Evolutionary conservation across 2,329 filamentous ascomycete species (phyloP).

Genomic region (Zymoseptoria ardabiliae): DNA sequence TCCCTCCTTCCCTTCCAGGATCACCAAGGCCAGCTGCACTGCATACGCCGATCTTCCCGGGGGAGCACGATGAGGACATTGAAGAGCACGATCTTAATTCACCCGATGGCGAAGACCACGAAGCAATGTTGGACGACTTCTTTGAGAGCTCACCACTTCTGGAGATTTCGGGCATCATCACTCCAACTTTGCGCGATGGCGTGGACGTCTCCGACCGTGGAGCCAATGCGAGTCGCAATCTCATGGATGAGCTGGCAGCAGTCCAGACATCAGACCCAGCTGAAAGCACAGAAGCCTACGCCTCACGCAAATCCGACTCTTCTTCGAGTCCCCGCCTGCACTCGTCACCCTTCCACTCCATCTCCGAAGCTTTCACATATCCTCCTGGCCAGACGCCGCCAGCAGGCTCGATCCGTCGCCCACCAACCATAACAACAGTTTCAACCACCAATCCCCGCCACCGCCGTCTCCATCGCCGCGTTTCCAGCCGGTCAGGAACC

Average conservation of each 20-base stretch:
- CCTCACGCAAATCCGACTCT: background rate
- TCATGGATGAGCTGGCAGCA: constrained; percentile 29
- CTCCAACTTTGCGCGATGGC: background rate
- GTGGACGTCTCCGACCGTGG: constrained; percentile 13
- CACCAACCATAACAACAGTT: background rate
- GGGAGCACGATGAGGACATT: background rate
- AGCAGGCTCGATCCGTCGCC: background rate
- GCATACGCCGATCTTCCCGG: background rate
- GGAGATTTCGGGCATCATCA: constrained; percentile 5
- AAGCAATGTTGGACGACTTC: background rate
- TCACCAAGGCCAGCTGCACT: background rate
- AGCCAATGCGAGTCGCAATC: constrained; percentile 21
- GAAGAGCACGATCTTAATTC: background rate
- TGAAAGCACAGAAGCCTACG: background rate
- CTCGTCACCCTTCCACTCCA: background rate
- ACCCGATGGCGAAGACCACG: background rate
- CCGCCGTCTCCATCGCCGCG: constrained; percentile 1
- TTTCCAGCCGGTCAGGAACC: background rate
- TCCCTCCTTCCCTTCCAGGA: background rate
- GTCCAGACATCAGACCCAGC: constrained; percentile 8
- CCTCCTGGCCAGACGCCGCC: background rate
- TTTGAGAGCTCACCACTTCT: background rate
- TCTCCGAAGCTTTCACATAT: background rate
- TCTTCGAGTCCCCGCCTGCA: background rate
- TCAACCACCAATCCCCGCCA: background rate